Percentiles rank a stretch among this genome's conserved stretches.
These are phyloP conservation scores for Dendrobium nobile DNA, from an alignment of 106 monocot genomes.

Conservation along the genomic window DNA sequence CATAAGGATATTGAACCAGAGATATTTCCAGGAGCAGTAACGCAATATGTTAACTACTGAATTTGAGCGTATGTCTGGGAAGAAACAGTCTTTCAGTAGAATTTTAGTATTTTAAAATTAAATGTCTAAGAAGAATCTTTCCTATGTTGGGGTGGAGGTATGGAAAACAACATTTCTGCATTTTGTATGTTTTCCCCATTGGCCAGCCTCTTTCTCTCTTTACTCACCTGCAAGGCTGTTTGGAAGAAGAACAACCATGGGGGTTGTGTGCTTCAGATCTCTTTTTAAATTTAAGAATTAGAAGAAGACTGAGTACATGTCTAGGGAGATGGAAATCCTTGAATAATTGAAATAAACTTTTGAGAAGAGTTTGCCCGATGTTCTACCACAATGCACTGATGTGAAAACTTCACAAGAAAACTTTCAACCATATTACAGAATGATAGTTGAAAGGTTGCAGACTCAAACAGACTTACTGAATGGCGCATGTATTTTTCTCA, in stretches of 20 bases:
- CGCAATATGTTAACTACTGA: conserved; percentile 16
- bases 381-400: background rate
- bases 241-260: conserved; percentile 9
- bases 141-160: conserved; percentile 39
- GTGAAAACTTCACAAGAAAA: background rate
- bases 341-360: background rate
- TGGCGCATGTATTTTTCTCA: background rate
- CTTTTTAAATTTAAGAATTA: conserved; percentile 1
- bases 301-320: background rate
- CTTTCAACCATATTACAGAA: background rate
- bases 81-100: background rate
- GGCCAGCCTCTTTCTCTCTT: conserved; percentile 37
- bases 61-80: background rate
- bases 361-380: background rate
- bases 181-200: conserved; percentile 33
- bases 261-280: background rate
- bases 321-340: background rate
- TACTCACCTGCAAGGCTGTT: conserved; percentile 29
- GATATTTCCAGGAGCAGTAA: conserved; percentile 18
- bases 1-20: conserved; percentile 17
- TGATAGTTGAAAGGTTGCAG: background rate
- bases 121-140: conserved; percentile 44
- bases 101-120: conserved; percentile 12
- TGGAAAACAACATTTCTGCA: conserved; percentile 19
- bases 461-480: conserved; percentile 6